Conservation (phyloP, 2,329 filamentous ascomycete species). For the Beauveria asiatica region DNA sequence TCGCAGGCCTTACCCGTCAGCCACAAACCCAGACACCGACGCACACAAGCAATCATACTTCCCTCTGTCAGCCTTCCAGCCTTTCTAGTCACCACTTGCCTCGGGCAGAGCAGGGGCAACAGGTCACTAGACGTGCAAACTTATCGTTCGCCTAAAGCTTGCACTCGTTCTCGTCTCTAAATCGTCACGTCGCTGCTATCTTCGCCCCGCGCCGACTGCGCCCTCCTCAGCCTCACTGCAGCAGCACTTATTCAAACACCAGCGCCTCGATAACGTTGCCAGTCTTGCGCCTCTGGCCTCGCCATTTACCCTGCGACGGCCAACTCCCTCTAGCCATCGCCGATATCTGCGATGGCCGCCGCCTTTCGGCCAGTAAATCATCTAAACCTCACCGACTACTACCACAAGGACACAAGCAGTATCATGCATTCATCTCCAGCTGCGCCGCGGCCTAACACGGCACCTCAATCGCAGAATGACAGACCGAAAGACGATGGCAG, state of each 20-base stretch:
- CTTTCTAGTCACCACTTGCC: slow-evolving; percentile 4
- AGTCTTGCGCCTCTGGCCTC: not conserved
- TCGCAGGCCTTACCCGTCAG: not conserved
- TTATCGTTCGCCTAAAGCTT: not conserved
- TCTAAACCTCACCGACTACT: slow-evolving; percentile 19
- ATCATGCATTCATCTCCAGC: slow-evolving; percentile 29
- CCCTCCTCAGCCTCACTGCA: slow-evolving; percentile 3
- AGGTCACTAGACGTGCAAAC: not conserved
- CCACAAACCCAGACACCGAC: not conserved
- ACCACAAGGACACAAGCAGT: slow-evolving; percentile 18
- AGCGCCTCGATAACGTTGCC: not conserved
- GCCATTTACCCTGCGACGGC: not conserved
- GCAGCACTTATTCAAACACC: not conserved
- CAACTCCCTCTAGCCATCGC: not conserved
- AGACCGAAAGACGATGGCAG: slow-evolving; percentile 36
- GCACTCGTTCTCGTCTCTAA: not conserved
- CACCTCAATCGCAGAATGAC: slow-evolving; percentile 22
- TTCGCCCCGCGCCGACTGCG: slow-evolving; percentile 4
- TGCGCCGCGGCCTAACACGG: slow-evolving; percentile 28
- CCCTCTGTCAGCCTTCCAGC: not conserved
- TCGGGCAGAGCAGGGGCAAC: not conserved
- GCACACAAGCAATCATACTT: not conserved
- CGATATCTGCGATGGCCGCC: slow-evolving; percentile 32
- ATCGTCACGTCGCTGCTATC: slow-evolving; percentile 2
- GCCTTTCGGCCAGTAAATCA: slow-evolving; percentile 42